Evolutionary conservation across 2,329 filamentous ascomycete genomes (phyloP).

Genomic region (Pyrenochaeta sp.): DNA sequence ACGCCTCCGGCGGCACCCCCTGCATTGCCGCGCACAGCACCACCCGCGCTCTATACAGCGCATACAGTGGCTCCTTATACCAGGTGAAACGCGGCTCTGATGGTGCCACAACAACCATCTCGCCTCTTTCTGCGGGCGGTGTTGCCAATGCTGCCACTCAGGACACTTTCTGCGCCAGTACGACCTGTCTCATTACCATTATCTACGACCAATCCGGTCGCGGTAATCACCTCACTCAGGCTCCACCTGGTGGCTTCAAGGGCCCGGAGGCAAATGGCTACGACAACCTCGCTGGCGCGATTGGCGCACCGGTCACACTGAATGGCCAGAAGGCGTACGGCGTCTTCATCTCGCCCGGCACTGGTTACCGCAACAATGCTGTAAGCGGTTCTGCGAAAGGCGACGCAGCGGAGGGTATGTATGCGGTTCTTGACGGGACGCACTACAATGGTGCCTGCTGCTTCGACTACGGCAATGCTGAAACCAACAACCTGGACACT

Average conservation of each 20-base stretch:
- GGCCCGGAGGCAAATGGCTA: conserved; percentile 66
- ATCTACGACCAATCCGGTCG: conserved; percentile 73
- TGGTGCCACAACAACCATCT: conserved; percentile 57
- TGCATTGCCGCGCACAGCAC: conserved; percentile 72
- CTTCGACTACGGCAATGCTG: conserved; percentile 56
- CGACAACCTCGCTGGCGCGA: conserved; percentile 68
- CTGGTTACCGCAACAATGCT: conserved; percentile 69
- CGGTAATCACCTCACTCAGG: conserved; percentile 70
- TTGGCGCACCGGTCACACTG: conserved; percentile 68
- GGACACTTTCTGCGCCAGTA: conserved; percentile 67
- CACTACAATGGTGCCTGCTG: conserved; percentile 67
- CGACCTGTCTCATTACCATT: conserved; percentile 69
- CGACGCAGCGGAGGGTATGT: conserved; percentile 67
- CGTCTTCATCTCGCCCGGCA: conserved; percentile 68
- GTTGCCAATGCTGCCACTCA: conserved; percentile 69
- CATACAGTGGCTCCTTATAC: conserved; percentile 65
- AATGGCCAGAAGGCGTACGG: conserved; percentile 70
- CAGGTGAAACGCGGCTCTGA: conserved; percentile 67
- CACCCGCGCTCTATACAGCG: conserved; percentile 68
- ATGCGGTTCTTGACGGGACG: conserved; percentile 67
- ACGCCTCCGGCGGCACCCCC: conserved; percentile 65
- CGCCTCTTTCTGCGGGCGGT: conserved; percentile 65
- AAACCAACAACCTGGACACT: conserved; percentile 53
- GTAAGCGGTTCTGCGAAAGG: conserved; percentile 62
- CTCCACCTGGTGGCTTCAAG: conserved; percentile 64